These are phyloP conservation scores for Elaeis guineensis DNA, from an alignment of 176 grass and related monocot species.

Conservation along the genomic window DNA sequence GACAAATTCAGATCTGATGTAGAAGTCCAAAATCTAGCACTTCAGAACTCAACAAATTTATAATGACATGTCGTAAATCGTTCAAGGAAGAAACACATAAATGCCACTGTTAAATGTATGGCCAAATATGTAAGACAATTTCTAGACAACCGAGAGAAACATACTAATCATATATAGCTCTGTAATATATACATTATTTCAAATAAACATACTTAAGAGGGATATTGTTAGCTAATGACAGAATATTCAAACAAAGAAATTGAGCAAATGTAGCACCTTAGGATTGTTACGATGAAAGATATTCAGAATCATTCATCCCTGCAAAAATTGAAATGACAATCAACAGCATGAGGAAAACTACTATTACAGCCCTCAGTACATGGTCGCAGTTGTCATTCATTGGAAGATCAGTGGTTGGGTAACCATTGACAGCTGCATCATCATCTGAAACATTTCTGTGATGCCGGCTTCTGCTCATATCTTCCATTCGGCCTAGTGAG, in stretches of 20 bases:
- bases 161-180: too few relatives aligned
- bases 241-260: neutral
- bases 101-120: too few relatives aligned
- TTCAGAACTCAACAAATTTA: too few relatives aligned
- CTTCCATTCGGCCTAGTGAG: conserved; percentile 25
- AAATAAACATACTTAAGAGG: neutral
- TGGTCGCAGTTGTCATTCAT: conserved; percentile 47
- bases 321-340: conserved; percentile 56
- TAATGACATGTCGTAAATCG: too few relatives aligned
- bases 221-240: neutral
- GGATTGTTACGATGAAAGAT: neutral
- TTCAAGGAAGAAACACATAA: too few relatives aligned
- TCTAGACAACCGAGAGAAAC: too few relatives aligned
- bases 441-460: conserved; percentile 13
- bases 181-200: too few relatives aligned
- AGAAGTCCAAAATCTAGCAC: too few relatives aligned
- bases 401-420: conserved; percentile 31
- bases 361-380: conserved; percentile 54
- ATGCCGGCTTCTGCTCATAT: conserved; percentile 31
- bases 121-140: too few relatives aligned
- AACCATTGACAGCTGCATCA: conserved; percentile 17
- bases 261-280: neutral
- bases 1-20: too few relatives aligned
- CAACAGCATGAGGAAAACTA: conserved; percentile 73
- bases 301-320: conserved; percentile 64